Evolutionary conservation across 345 rosid species (phyloP), one percentile per base, ranked within the genome.

Genomic region (Pseudoturritis turrita): DNA sequence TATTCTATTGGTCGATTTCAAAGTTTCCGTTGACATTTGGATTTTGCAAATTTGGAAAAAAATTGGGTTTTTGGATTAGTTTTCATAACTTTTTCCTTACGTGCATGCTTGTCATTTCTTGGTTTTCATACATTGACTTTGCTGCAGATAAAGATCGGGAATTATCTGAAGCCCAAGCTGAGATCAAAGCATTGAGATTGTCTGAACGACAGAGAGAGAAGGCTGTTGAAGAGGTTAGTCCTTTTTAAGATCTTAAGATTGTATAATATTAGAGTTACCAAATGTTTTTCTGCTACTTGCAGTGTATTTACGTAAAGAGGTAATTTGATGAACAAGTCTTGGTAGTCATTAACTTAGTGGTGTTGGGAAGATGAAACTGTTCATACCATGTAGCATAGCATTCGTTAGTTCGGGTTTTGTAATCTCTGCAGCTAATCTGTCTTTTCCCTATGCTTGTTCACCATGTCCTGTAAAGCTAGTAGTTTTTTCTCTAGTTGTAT

Each of bases 161-260:
- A 77, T 75, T 95, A 36, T 90, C 89, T 46, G 98, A 91, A 79
- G 85, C 99, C 3, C 98, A 89, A 69, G 91, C 97, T 11, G 97
- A 91, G 89, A 95, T 95, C 78, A 95, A 81, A 75, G 99, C 97
- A 0, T 82, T 91, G 80, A 88, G 81, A 77, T 77, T 87, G 12
- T 91, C 99, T 37, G 99, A 95, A 72, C 76, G 99, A 7, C 90
- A 78, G 11, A 79, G 94, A 81, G 96, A 95, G 76, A 95, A 95
- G 75, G 99, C 99, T n/a, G 98, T 91, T 25, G 99, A 95, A 74
- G 99, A 95, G 99, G 98, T 95, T 55, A 62, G 39, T 45, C 60
- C 19, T 59, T 5, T 5, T 10, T 26, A 18, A 14, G 53, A 17
- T 44, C 7, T n/a, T n/a, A n/a, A n/a, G n/a, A n/a, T n/a, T n/a